Evolutionary conservation across 192 early-diverging fungal species (phyloP), one percentile per base, ranked within the genome.

Genomic region (Gorgonomyces haynaldii): DNA sequence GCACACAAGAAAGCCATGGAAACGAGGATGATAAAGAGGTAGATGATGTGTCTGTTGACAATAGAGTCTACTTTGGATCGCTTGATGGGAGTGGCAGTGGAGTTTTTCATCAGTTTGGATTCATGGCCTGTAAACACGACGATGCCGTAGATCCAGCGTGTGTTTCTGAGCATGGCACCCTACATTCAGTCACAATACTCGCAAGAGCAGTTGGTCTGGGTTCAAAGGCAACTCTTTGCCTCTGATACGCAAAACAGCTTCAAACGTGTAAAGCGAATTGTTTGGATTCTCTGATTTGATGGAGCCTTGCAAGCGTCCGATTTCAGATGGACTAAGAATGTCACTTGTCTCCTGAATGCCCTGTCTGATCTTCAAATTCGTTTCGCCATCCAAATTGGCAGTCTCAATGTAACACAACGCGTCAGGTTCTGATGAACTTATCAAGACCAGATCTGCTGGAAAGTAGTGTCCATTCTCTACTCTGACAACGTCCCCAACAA

Each of bases 371-470:
- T 98, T 98, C 34, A 98, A 66, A 61, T 98, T 98, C 17, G 90
- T 92, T 64, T 98, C 94, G 42, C 85, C 94, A 60, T 97, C 94
- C 44, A 97, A 68, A 62, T 95, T 95, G 50, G 86, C 89, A 49
- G 94, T 97, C 64, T 97, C 94, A 48, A 97, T 91, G 54, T 97
- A 97, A 60, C 89, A 91, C 67, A 95, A 70, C 28, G 88, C 90
- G 61, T 97, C 91, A 13, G 91, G 94, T 56, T 95, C 94, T 5
- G 81, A 85, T 37, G 82, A 84, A 67, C 86, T 89, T 7, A 97
- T 52, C 21, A 97, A 53, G 19, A 95, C 69, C 52, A 97, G 54
- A 65, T 97, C 94, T 1, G 90, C 91, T 0, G 94, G 90, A 50
- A 97, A 88, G 24, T 81, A 76, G 48, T 92, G 84, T 7, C 81